Percentiles rank a stretch among this genome's conserved stretches.
phyloP scores from a whole-genome alignment of 2,329 filamentous ascomycete species.

The Neonectria hederae region DNA sequence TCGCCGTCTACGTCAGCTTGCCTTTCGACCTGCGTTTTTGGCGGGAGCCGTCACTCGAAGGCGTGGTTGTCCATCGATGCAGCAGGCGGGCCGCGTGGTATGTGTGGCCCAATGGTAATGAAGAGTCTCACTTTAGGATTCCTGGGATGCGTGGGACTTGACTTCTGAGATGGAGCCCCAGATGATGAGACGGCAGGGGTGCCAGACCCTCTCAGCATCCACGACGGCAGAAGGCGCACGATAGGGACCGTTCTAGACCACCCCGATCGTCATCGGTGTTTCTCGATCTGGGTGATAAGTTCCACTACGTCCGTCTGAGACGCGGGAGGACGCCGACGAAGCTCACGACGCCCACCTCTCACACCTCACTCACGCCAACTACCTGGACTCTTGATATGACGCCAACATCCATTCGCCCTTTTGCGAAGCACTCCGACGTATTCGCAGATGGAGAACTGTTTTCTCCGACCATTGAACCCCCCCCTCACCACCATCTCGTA shows the following conservation, averaged over 20 bases:
- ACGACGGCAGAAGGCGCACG: slow-evolving; percentile 21
- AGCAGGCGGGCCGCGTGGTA: neutral
- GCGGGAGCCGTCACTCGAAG: slow-evolving; percentile 22
- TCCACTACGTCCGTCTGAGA: slow-evolving; percentile 37
- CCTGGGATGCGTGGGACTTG: neutral
- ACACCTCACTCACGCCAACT: neutral
- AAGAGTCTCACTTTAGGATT: neutral
- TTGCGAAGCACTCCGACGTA: slow-evolving; percentile 23
- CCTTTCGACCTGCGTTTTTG: neutral
- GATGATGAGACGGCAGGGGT: slow-evolving; percentile 28
- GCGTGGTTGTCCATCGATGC: slow-evolving; percentile 14
- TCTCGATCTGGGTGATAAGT: slow-evolving; percentile 37
- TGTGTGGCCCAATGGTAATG: slow-evolving; percentile 1
- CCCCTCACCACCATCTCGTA: neutral
- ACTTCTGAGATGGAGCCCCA: neutral
- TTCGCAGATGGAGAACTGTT: slow-evolving; percentile 30
- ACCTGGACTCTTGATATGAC: slow-evolving; percentile 10
- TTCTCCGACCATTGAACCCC: slow-evolving; percentile 4
- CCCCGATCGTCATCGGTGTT: slow-evolving; percentile 39
- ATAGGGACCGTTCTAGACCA: slow-evolving; percentile 41
- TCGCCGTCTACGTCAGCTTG: slow-evolving; percentile 7
- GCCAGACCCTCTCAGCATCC: slow-evolving; percentile 18
- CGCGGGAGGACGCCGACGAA: slow-evolving; percentile 15
- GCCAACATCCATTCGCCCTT: slow-evolving; percentile 23
- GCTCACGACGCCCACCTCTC: slow-evolving; percentile 1